phyloP scores from a whole-genome alignment of 2,329 filamentous ascomycete species.

The Exophiala spinifera region DNA sequence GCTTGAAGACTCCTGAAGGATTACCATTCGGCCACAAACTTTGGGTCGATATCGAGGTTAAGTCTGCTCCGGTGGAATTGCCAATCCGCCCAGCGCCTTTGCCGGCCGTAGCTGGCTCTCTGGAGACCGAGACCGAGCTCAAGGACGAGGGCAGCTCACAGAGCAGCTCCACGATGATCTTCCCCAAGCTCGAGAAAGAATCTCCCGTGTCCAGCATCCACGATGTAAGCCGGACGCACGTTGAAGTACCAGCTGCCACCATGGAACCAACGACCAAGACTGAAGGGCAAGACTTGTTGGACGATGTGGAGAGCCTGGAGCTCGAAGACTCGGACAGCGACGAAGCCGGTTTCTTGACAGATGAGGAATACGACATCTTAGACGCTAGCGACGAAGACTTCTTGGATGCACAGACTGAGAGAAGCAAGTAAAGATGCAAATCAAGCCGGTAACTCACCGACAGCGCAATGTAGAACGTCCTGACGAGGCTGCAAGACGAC shows the following conservation, averaged over 20 bases:
- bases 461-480: not conserved
- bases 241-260: slow-evolving; percentile 32
- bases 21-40: slow-evolving; percentile 85
- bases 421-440: slow-evolving; percentile 15
- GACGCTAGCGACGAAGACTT: slow-evolving; percentile 92
- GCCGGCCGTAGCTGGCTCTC: slow-evolving; percentile 13
- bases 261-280: slow-evolving; percentile 38
- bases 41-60: slow-evolving; percentile 86
- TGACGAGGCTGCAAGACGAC: not conserved
- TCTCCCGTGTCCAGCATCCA: slow-evolving; percentile 80
- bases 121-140: slow-evolving; percentile 34
- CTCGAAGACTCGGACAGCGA: slow-evolving; percentile 45
- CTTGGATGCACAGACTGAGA: slow-evolving; percentile 42
- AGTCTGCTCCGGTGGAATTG: slow-evolving; percentile 20
- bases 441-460: no score
- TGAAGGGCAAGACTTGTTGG: slow-evolving; percentile 53
- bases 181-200: slow-evolving; percentile 94
- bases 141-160: slow-evolving; percentile 35
- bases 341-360: slow-evolving; percentile 81
- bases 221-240: slow-evolving; percentile 45
- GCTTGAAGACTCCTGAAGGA: slow-evolving; percentile 76
- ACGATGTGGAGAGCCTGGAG: slow-evolving; percentile 59
- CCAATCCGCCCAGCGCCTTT: slow-evolving; percentile 25
- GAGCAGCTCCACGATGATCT: slow-evolving; percentile 71
- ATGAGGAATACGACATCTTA: slow-evolving; percentile 97